Base-by-base conservation (phyloP, 768 basidiomycete genomes). In the Vishniacozyma victoriae region DNA sequence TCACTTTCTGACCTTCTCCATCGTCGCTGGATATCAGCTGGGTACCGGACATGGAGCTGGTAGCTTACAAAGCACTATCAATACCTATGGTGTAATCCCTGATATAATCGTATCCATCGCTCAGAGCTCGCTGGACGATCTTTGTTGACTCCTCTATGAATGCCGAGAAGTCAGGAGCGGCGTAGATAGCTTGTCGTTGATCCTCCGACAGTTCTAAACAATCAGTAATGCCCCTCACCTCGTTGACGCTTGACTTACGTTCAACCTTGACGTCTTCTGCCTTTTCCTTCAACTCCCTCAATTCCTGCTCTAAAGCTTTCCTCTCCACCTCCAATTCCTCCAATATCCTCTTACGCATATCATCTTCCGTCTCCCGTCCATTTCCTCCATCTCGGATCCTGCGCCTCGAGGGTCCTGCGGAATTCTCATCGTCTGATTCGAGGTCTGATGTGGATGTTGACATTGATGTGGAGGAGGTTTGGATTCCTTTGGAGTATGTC, bases 131-230 rank as follows among this genome's bases (percentile, higher is more conserved):
- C 69, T 97, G 89, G 11, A 96, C 81, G 38, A 97, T 90, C 74
- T 93, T 93, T 18, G 87, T 89, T 7, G 89, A 92, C 60, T 86
- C 82, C 67, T 95, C 90, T 14, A 99, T 83, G 70, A 99, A 99
- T 55, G 90, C 86, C 14, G 87, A 73, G 69, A 97, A 96, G 64
- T 91, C 89, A 0, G 91, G 87, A 6, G 85, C 85, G n/a, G 82
- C 75, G 54, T 90, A 77, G 43, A 96, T 87, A 55, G 81, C 82
- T 0, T 80, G 75, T 35, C 86, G 79, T 70, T 96, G 88, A 50
- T 92, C 89, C 51, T 89, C 85, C 1, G 87, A 80, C 52, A 99
- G 73, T 39, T 92, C 95, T 89, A 36, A 50, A 18, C 26, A 15
- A 38, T 40, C 18, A 38, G 35, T 22, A 36, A 19, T 3, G 38